phyloP scores from a whole-genome alignment of 2,329 filamentous ascomycete genomes.

The Aspergillus puulaauensis region DNA sequence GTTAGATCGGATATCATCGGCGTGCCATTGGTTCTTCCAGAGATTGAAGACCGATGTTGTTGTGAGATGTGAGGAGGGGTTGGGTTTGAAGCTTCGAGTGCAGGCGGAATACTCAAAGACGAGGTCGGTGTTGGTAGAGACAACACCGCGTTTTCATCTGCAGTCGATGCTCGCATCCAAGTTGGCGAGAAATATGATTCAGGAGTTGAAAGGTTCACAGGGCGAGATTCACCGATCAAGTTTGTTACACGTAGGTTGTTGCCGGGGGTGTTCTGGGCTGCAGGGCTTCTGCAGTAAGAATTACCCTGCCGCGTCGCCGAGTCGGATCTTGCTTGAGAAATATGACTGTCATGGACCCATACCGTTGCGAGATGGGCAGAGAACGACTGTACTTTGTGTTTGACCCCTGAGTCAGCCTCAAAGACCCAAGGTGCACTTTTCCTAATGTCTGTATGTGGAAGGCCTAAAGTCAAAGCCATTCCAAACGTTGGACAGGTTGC shows the following conservation, averaged over 20 bases:
- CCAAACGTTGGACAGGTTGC: slow-evolving; percentile 44
- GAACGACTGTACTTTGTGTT: slow-evolving; percentile 27
- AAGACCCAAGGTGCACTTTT: slow-evolving; percentile 8
- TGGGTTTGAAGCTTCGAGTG: slow-evolving; percentile 19
- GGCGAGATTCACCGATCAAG: slow-evolving; percentile 10
- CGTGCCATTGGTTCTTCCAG: slow-evolving; percentile 20
- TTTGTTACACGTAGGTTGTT: slow-evolving; percentile 4
- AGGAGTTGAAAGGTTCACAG: slow-evolving; percentile 10
- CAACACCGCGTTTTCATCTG: slow-evolving; percentile 25
- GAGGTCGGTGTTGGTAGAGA: slow-evolving; percentile 29
- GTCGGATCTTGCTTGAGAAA: not conserved
- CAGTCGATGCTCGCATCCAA: slow-evolving; percentile 28
- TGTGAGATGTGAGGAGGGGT: slow-evolving; percentile 17
- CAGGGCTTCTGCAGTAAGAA: slow-evolving; percentile 1
- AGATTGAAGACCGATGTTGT: slow-evolving; percentile 17
- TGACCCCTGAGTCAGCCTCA: slow-evolving; percentile 27
- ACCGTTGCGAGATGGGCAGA: slow-evolving; percentile 30
- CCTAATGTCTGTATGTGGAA: slow-evolving; percentile 19
- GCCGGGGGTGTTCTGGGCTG: not conserved
- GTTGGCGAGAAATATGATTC: slow-evolving; percentile 26
- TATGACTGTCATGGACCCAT: slow-evolving; percentile 22
- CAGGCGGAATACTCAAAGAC: slow-evolving; percentile 25
- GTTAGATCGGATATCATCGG: slow-evolving; percentile 24
- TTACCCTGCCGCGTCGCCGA: slow-evolving; percentile 6
- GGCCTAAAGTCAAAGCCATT: slow-evolving; percentile 37